A percentile compares a stretch with the other conserved stretches of the same genome.
Conservation (phyloP, 2,329 filamentous ascomycete genomes). For the Eutypella sp. region DNA sequence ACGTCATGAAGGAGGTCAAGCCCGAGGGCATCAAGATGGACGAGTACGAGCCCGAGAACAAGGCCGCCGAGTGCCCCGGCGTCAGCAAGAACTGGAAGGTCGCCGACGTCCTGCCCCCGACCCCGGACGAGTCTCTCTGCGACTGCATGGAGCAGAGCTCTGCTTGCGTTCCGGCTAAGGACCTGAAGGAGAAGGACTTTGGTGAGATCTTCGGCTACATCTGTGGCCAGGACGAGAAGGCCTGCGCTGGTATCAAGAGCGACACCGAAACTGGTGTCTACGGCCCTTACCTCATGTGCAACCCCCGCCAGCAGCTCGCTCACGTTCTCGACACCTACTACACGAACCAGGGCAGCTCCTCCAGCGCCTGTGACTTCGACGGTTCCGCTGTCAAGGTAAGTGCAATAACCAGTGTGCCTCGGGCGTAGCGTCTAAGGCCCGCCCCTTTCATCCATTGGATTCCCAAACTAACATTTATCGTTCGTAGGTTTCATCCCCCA, state of each 20-base stretch:
- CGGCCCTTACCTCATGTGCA: constrained; percentile 62
- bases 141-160: constrained; percentile 66
- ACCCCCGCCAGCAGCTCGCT: constrained; percentile 52
- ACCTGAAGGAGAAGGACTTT: constrained; percentile 48
- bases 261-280: constrained; percentile 53
- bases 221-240: constrained; percentile 38
- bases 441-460: background rate
- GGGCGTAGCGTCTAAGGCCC: too few relatives aligned
- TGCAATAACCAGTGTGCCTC: constrained; percentile 1
- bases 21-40: constrained; percentile 55
- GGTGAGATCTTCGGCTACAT: constrained; percentile 38
- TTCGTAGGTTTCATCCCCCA: constrained; percentile 8
- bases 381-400: constrained; percentile 44
- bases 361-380: constrained; percentile 53
- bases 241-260: constrained; percentile 52
- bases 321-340: constrained; percentile 59
- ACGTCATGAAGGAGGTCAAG: constrained; percentile 55
- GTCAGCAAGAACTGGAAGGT: constrained; percentile 52
- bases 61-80: constrained; percentile 57
- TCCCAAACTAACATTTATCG: too few relatives aligned
- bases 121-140: constrained; percentile 64
- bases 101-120: constrained; percentile 63
- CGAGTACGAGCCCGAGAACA: constrained; percentile 61
- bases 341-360: constrained; percentile 39
- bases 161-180: constrained; percentile 53